Conservation (phyloP, 352 stramenopile genomes). For the Thalassiosira mediterranea region DNA sequence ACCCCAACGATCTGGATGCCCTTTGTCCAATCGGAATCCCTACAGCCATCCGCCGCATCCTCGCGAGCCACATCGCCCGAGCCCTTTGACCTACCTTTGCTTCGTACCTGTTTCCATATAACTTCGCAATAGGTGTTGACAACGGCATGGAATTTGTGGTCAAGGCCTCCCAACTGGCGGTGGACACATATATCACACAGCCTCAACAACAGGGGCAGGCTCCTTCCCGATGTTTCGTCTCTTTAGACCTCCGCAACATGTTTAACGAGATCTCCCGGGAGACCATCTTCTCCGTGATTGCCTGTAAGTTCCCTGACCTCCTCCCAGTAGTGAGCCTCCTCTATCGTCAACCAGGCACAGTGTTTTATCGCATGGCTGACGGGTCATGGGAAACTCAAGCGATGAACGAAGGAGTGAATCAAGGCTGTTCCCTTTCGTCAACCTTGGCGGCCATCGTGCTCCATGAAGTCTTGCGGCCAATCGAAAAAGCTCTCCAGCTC, state of each 20-base stretch:
- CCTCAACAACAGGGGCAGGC: not conserved
- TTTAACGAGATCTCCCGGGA: conserved; percentile 36
- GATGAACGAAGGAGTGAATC: conserved; percentile 24
- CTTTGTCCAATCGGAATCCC: conserved; percentile 24
- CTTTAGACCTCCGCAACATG: conserved; percentile 46
- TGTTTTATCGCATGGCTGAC: not conserved
- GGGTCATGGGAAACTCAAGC: conserved; percentile 8
- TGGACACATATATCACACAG: conserved; percentile 20
- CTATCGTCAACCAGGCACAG: conserved; percentile 3
- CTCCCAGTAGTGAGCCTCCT: conserved; percentile 3
- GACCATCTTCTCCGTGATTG: conserved; percentile 2
- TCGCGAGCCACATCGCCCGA: not conserved
- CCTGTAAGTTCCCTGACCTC: not conserved
- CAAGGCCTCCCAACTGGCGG: not conserved
- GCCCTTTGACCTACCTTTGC: conserved; percentile 1
- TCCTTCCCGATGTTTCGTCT: conserved; percentile 17
- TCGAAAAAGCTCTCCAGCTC: conserved; percentile 14
- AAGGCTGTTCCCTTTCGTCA: conserved; percentile 36
- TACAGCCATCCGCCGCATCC: conserved; percentile 23
- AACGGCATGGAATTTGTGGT: conserved; percentile 9
- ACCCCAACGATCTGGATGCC: conserved; percentile 4
- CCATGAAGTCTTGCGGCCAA: not conserved
- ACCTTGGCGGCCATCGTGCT: conserved; percentile 21
- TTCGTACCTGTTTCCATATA: conserved; percentile 16
- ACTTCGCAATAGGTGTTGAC: conserved; percentile 16